Conservation (phyloP, 352 stramenopile genomes). For the Phytophthora sp. region DNA sequence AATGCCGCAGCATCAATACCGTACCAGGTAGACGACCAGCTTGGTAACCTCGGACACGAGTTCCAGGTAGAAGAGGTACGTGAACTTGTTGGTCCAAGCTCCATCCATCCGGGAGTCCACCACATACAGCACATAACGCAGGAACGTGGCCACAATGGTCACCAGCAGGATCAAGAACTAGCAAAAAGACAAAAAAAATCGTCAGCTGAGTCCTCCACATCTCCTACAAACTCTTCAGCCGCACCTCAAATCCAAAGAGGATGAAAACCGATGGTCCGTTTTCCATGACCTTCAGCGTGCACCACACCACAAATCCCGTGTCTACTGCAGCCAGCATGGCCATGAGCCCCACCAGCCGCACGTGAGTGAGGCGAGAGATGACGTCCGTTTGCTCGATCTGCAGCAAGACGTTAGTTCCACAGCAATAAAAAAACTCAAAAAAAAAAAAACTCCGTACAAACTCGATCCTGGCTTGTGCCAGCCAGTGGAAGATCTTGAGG, state of each 20-base stretch:
- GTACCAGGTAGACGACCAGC: slow-evolving; percentile 96
- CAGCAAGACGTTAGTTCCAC: too few species aligned
- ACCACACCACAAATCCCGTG: slow-evolving; percentile 89
- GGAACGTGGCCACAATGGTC: slow-evolving; percentile 89
- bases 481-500: slow-evolving; percentile 94
- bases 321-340: slow-evolving; percentile 88
- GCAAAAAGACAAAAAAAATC: not conserved
- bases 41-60: slow-evolving; percentile 95
- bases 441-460: slow-evolving; percentile 58
- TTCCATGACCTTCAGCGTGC: slow-evolving; percentile 75
- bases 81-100: slow-evolving; percentile 91
- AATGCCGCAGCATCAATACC: too few species aligned
- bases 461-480: slow-evolving; percentile 90
- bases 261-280: slow-evolving; percentile 93
- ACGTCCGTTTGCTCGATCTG: slow-evolving; percentile 91
- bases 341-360: slow-evolving; percentile 91
- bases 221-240: not conserved
- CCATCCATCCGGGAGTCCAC: slow-evolving; percentile 92
- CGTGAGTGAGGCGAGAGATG: slow-evolving; percentile 76
- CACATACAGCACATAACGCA: slow-evolving; percentile 93
- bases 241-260: slow-evolving; percentile 96
- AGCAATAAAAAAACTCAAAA: slow-evolving; percentile 10
- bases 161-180: slow-evolving; percentile 94
- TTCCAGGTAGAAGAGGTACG: slow-evolving; percentile 95
- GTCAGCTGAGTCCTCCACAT: not conserved